Percentiles rank a stretch among this genome's conserved stretches.
These are phyloP conservation scores for Fusarium sterilihyphosum DNA, from an alignment of 2,329 filamentous ascomycete species.

Conservation along the genomic window DNA sequence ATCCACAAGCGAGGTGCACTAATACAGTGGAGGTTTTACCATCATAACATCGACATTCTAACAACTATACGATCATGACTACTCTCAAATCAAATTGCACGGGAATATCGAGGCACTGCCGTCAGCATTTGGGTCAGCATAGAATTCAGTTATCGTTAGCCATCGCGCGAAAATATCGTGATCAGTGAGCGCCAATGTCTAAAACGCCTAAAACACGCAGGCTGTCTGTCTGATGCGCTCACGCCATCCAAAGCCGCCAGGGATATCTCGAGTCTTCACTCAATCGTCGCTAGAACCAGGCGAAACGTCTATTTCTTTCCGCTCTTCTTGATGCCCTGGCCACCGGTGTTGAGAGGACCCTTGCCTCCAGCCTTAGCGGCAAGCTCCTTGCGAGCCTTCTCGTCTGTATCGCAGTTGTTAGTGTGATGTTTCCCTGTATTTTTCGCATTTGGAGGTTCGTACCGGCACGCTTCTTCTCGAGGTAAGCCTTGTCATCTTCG, in stretches of 20 bases:
- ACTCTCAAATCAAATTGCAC: not conserved
- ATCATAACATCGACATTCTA: not conserved
- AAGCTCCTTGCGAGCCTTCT: slow-evolving; percentile 86
- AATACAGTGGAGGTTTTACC: slow-evolving; percentile 21
- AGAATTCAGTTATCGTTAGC: slow-evolving; percentile 43
- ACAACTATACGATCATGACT: not conserved
- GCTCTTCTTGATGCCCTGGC: slow-evolving; percentile 96
- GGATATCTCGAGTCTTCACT: slow-evolving; percentile 4
- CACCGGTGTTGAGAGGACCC: slow-evolving; percentile 85
- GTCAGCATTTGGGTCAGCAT: slow-evolving; percentile 36
- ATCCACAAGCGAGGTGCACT: slow-evolving; percentile 20
- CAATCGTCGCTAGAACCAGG: not conserved
- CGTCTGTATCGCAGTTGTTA: slow-evolving; percentile 62
- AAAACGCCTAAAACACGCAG: slow-evolving; percentile 33
- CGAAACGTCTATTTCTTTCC: slow-evolving; percentile 82
- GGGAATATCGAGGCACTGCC: not conserved
- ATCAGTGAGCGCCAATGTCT: slow-evolving; percentile 28
- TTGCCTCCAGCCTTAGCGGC: slow-evolving; percentile 86
- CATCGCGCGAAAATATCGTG: slow-evolving; percentile 36
- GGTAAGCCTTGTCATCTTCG: slow-evolving; percentile 85
- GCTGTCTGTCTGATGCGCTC: slow-evolving; percentile 18
- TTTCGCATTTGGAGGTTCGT: slow-evolving; percentile 47
- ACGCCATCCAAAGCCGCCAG: slow-evolving; percentile 30
- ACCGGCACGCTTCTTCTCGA: slow-evolving; percentile 87
- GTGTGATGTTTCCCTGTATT: not conserved